Conservation (phyloP, 305 asterid species). For the Fraxinus sp. region DNA sequence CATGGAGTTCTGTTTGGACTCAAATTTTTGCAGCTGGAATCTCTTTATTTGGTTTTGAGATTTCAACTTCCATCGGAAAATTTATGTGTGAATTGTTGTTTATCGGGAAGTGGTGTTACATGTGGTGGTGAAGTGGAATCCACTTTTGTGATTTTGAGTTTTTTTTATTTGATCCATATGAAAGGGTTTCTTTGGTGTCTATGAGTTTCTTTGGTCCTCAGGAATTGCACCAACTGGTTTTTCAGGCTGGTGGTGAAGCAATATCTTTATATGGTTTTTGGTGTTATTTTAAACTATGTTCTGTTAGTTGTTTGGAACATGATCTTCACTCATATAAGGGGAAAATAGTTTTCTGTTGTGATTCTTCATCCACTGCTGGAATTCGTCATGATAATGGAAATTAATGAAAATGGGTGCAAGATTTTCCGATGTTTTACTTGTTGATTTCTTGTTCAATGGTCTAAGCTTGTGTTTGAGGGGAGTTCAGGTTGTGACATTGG, state of each 20-base stretch:
- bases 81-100: background rate
- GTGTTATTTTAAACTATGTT: background rate
- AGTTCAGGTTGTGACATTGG: background rate
- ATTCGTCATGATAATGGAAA: background rate
- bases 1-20: background rate
- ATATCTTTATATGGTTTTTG: background rate
- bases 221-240: background rate
- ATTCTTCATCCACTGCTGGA: background rate
- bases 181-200: background rate
- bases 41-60: background rate
- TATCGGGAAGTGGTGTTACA: background rate
- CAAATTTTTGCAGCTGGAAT: background rate
- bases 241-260: background rate
- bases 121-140: background rate
- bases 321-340: background rate
- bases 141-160: background rate
- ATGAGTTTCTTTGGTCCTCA: background rate
- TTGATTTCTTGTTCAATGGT: background rate
- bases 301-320: background rate
- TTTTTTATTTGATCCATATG: background rate
- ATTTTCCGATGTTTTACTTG: background rate
- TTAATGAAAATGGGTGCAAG: background rate
- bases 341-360: background rate
- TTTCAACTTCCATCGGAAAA: background rate
- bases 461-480: background rate